phyloP scores from a whole-genome alignment of 2,329 filamentous ascomycete species.

The Lachnellula hyalina region DNA sequence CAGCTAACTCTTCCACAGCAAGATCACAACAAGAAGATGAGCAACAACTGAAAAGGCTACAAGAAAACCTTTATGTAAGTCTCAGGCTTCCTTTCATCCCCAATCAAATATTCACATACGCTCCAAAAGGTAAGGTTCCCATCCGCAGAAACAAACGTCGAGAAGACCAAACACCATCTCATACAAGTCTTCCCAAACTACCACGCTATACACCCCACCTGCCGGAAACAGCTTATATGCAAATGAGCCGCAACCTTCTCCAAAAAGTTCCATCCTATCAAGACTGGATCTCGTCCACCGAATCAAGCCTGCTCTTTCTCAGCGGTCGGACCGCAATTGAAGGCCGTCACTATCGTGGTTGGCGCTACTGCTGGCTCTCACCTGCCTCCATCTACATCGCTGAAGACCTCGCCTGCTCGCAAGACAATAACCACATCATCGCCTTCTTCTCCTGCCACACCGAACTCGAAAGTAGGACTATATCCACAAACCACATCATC shows the following conservation, averaged over 20 bases:
- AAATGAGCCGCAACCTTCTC: neutral
- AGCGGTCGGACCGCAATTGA: neutral
- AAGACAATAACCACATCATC: neutral
- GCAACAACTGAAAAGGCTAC: neutral
- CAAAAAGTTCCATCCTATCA: neutral
- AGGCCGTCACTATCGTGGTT: neutral
- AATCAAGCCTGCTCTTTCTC: neutral
- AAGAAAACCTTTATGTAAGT: neutral
- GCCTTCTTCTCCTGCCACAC: neutral
- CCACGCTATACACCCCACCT: neutral
- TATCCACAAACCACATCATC: neutral
- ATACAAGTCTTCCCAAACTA: neutral
- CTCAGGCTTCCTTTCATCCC: neutral
- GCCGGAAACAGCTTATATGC: neutral
- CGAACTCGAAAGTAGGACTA: neutral
- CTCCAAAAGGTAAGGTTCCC: neutral
- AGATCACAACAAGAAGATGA: neutral
- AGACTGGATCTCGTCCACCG: neutral
- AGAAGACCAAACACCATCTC: neutral
- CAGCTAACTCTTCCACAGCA: neutral
- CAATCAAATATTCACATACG: neutral
- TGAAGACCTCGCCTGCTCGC: neutral
- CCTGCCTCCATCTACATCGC: neutral
- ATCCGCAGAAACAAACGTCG: neutral
- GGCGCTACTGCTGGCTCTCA: neutral